Percentiles rank a stretch among this genome's conserved stretches.
Conservation (phyloP, 768 basidiomycete genomes). For the Hygrocybe punicea region DNA sequence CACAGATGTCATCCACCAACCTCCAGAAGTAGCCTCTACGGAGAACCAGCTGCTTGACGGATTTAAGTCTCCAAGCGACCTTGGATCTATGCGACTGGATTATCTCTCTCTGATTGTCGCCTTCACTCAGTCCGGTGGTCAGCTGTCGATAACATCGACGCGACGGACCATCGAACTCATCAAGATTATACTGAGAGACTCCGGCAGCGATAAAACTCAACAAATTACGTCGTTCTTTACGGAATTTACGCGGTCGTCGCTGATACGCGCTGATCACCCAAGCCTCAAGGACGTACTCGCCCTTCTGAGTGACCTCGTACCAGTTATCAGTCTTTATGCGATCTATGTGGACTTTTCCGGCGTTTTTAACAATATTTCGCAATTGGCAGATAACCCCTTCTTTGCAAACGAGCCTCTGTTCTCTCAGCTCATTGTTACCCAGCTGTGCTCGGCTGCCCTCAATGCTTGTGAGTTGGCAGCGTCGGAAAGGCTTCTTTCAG, state of each 20-base stretch:
- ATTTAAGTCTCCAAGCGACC: slow-evolving; percentile 51
- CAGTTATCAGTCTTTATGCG: slow-evolving; percentile 52
- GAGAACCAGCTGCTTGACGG: slow-evolving; percentile 41
- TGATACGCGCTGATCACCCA: slow-evolving; percentile 46
- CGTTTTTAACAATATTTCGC: slow-evolving; percentile 49
- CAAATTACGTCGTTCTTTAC: slow-evolving; percentile 51
- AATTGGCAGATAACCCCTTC: slow-evolving; percentile 41
- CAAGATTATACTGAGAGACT: slow-evolving; percentile 55
- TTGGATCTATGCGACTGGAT: slow-evolving; percentile 58
- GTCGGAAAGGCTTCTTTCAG: slow-evolving; percentile 39
- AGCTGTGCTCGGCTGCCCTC: slow-evolving; percentile 46
- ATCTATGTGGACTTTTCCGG: slow-evolving; percentile 54
- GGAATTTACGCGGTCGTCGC: slow-evolving; percentile 47
- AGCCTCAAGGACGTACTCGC: slow-evolving; percentile 47
- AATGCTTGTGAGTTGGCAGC: slow-evolving; percentile 47
- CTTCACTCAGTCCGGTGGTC: slow-evolving; percentile 51
- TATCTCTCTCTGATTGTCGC: slow-evolving; percentile 54
- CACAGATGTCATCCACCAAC: slow-evolving; percentile 19
- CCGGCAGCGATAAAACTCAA: slow-evolving; percentile 35
- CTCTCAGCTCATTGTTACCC: slow-evolving; percentile 42
- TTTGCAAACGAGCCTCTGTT: slow-evolving; percentile 56
- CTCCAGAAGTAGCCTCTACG: slow-evolving; percentile 22
- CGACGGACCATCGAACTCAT: slow-evolving; percentile 53
- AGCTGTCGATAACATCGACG: slow-evolving; percentile 39
- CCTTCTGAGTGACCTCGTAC: slow-evolving; percentile 54